Evolutionary conservation across 2,329 filamentous ascomycete genomes (phyloP).

Genomic region (Fonsecaea pedrosoi): DNA sequence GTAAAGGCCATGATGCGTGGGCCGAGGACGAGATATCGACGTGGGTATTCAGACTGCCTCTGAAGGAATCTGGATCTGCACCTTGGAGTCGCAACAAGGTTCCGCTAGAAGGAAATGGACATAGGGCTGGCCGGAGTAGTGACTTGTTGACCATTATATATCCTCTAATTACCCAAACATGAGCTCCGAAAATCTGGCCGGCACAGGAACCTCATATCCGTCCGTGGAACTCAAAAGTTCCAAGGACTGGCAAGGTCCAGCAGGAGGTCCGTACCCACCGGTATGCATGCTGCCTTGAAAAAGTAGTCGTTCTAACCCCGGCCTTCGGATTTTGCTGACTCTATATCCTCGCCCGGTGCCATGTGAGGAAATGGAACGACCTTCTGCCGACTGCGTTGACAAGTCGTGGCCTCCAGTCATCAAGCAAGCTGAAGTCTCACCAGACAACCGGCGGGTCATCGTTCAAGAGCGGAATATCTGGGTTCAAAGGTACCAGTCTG

Average conservation of each 20-base stretch:
- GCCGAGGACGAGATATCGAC: background rate
- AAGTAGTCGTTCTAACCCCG: conserved; percentile 1
- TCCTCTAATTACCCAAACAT: background rate
- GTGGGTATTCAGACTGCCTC: background rate
- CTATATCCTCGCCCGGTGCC: background rate
- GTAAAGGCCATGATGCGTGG: background rate
- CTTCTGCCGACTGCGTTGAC: background rate
- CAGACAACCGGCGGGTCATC: conserved; percentile 19
- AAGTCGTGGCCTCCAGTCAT: background rate
- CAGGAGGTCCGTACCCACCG: conserved; percentile 1
- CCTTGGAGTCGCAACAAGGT: conserved; percentile 5
- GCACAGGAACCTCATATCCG: conserved; percentile 2
- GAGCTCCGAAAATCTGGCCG: background rate
- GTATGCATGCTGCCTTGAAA: conserved; percentile 6
- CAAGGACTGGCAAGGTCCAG: background rate
- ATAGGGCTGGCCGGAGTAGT: background rate
- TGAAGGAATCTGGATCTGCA: background rate
- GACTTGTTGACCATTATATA: conserved; percentile 12
- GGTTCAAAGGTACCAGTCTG: conserved; percentile 14
- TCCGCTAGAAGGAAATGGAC: conserved; percentile 1
- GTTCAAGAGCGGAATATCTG: conserved; percentile 7
- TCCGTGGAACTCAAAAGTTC: background rate
- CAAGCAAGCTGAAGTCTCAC: conserved; percentile 26
- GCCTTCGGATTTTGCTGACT: conserved; percentile 5
- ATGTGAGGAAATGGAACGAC: background rate